A percentile compares a stretch with the other conserved stretches of the same genome.
Conservation (phyloP, 83 land plant species). For the Isoetes engelmannii region DNA sequence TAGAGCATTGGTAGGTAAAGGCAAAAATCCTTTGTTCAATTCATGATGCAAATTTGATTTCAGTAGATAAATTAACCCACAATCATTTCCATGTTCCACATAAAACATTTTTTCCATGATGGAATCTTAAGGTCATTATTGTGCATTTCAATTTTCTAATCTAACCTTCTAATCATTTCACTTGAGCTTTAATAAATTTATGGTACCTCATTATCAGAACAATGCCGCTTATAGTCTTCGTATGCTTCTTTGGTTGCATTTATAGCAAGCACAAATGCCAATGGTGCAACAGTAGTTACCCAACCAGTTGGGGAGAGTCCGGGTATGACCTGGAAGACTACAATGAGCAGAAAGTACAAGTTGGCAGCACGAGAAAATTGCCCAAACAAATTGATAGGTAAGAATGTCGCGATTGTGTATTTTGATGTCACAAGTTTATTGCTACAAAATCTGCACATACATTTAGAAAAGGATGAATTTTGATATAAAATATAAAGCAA, state of each 20-base stretch:
- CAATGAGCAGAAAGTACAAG: conserved; percentile 28
- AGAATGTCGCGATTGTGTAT: conserved; percentile 15
- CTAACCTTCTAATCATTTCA: too few species aligned
- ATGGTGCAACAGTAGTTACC: conserved; percentile 25
- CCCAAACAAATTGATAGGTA: conserved; percentile 20
- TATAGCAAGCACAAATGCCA: conserved; percentile 18
- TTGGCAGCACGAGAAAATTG: conserved; percentile 26
- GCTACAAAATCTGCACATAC: conserved; percentile 26
- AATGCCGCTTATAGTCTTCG: conserved; percentile 30
- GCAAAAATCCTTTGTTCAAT: too few species aligned
- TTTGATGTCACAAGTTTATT: conserved; percentile 27
- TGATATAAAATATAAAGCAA: background rate
- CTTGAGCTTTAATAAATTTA: too few species aligned
- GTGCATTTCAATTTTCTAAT: background rate
- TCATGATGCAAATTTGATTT: too few species aligned
- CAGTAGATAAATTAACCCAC: too few species aligned
- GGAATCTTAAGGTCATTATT: background rate
- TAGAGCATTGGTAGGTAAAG: too few species aligned
- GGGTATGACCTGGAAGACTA: conserved; percentile 29
- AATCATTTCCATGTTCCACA: background rate
- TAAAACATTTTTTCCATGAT: background rate
- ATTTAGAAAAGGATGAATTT: background rate
- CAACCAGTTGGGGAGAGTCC: conserved; percentile 30
- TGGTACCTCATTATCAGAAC: conserved; percentile 26
- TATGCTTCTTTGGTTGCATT: conserved; percentile 32